Evolutionary conservation across 805 yeast genomes (phyloP).

Genomic region (Wickerhamiella musiphila): DNA sequence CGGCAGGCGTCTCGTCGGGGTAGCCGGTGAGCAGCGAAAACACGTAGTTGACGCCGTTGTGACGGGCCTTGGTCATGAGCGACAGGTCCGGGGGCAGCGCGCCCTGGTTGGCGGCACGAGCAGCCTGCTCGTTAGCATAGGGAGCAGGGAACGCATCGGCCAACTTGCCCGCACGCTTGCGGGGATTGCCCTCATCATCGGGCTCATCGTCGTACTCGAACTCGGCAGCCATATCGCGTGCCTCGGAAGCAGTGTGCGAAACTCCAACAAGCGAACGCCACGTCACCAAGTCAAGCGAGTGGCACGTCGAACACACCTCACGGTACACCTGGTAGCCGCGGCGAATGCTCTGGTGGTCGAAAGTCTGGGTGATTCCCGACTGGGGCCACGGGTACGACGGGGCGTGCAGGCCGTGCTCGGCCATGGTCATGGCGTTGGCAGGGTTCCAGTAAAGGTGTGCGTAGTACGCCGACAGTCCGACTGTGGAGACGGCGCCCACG

Average conservation of each 20-base stretch:
- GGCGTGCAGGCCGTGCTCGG: constrained; percentile 97
- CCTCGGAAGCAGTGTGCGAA: constrained; percentile 80
- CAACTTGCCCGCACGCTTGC: constrained; percentile 94
- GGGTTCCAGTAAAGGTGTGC: constrained; percentile 66
- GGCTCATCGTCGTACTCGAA: constrained; percentile 96
- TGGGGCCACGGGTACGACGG: constrained; percentile 90
- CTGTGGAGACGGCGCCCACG: constrained; percentile 39
- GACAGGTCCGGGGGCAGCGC: constrained; percentile 97
- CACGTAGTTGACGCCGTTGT: constrained; percentile 92
- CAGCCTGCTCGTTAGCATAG: constrained; percentile 95
- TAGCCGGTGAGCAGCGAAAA: constrained; percentile 92
- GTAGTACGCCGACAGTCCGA: constrained; percentile 66
- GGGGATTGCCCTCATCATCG: constrained; percentile 91
- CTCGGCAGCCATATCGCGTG: constrained; percentile 84
- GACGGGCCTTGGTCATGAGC: constrained; percentile 95
- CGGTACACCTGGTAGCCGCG: constrained; percentile 98
- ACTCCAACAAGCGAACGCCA: constrained; percentile 98
- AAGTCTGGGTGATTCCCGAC: constrained; percentile 45
- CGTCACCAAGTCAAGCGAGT: constrained; percentile 88
- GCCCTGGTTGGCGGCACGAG: constrained; percentile 99
- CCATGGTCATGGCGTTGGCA: constrained; percentile 94
- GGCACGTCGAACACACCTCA: constrained; percentile 99
- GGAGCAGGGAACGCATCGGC: constrained; percentile 93
- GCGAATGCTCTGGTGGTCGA: constrained; percentile 90
- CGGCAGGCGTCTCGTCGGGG: constrained; percentile 98